Evolutionary conservation across 306 rosid genomes (phyloP).

Genomic region (Oemleria cerasiformis): DNA sequence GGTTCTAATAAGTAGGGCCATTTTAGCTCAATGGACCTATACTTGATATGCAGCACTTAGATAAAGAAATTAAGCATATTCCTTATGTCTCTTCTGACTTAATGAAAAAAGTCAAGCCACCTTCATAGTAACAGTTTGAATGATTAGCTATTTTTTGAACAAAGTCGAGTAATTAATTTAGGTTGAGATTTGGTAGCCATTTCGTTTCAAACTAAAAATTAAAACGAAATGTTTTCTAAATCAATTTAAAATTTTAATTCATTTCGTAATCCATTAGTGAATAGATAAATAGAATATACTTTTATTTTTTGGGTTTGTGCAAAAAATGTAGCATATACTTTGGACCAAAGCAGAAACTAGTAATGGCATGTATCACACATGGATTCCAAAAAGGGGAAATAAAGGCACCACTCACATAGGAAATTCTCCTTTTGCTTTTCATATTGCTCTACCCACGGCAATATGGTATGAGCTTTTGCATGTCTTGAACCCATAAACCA

Average conservation of each 20-base stretch:
- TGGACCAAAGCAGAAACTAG: conserved; percentile 33
- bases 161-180: too few species aligned
- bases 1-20: neutral
- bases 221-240: too few species aligned
- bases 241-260: too few species aligned
- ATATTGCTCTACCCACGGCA: conserved; percentile 24
- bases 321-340: conserved; percentile 17
- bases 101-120: neutral
- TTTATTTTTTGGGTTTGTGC: neutral
- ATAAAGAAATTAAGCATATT: conserved; percentile 5
- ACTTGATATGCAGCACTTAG: conserved; percentile 4
- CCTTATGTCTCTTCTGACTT: conserved; percentile 4
- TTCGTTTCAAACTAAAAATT: too few species aligned
- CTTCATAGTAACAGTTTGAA: conserved; percentile 9
- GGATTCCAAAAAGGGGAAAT: conserved; percentile 41
- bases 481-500: conserved; percentile 55
- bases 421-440: conserved; percentile 49
- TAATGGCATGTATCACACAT: conserved; percentile 18
- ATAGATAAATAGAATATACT: conserved; percentile 7
- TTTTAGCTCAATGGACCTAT: neutral
- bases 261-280: conserved; percentile 6
- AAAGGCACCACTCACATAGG: conserved; percentile 55
- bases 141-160: conserved; percentile 1
- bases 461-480: conserved; percentile 44
- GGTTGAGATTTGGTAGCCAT: too few species aligned